Percentiles rank a stretch among this genome's conserved stretches.
phyloP scores from a whole-genome alignment of 2,329 filamentous ascomycete genomes.

The Thermoascus crustaceus region DNA sequence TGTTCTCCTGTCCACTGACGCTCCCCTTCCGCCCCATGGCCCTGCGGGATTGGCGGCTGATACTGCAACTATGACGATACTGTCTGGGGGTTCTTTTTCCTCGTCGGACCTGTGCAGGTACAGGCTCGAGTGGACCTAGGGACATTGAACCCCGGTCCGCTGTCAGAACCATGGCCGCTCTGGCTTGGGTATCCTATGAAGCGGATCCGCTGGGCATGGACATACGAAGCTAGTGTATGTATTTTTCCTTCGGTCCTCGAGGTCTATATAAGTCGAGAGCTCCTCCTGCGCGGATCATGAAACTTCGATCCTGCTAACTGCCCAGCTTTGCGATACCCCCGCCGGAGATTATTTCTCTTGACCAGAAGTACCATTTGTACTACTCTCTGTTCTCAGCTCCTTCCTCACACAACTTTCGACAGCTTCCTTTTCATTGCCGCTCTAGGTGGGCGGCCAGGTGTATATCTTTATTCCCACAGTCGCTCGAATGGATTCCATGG shows the following conservation, averaged over 20 bases:
- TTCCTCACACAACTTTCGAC: too few relatives aligned
- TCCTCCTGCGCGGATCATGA: too few relatives aligned
- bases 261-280: too few relatives aligned
- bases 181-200: neutral
- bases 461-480: too few relatives aligned
- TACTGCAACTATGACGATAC: neutral
- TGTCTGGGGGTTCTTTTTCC: neutral
- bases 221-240: neutral
- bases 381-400: too few relatives aligned
- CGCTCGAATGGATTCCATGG: conserved; percentile 12
- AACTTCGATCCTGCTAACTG: too few relatives aligned
- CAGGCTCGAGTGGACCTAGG: neutral
- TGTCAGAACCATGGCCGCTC: conserved; percentile 11
- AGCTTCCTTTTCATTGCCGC: too few relatives aligned
- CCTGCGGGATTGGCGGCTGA: neutral
- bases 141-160: conserved; percentile 7
- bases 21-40: neutral
- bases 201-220: too few relatives aligned
- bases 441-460: too few relatives aligned
- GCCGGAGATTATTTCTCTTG: too few relatives aligned
- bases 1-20: neutral
- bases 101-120: neutral
- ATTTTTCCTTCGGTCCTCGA: neutral
- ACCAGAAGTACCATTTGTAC: too few relatives aligned
- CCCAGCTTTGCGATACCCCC: too few relatives aligned